Evolutionary conservation across 2,329 filamentous ascomycete genomes (phyloP).

Genomic region (Penicillium sp.): DNA sequence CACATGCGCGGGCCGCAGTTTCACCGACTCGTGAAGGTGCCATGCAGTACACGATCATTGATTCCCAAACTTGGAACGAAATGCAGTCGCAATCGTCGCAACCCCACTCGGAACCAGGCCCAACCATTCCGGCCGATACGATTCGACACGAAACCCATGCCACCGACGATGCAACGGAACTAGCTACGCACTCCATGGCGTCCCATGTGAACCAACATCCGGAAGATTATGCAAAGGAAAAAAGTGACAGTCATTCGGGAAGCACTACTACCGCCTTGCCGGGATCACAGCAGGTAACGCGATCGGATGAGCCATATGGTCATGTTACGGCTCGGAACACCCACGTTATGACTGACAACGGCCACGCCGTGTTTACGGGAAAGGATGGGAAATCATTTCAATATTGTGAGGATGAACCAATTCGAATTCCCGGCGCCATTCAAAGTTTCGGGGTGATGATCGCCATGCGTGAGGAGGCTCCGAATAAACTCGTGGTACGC

Average conservation of each 20-base stretch:
- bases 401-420: conserved; percentile 86
- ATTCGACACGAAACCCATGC: conserved; percentile 15
- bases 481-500: conserved; percentile 68
- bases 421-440: conserved; percentile 77
- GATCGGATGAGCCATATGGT: conserved; percentile 37
- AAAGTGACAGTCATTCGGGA: conserved; percentile 9
- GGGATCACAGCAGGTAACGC: background rate
- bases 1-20: conserved; percentile 8
- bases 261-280: conserved; percentile 1
- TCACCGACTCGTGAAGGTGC: conserved; percentile 26
- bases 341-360: conserved; percentile 72
- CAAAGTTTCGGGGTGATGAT: conserved; percentile 79
- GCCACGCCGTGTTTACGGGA: conserved; percentile 81
- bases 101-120: background rate
- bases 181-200: conserved; percentile 22
- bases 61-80: conserved; percentile 25
- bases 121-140: conserved; percentile 12
- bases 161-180: conserved; percentile 11
- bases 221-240: conserved; percentile 15
- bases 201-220: conserved; percentile 18
- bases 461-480: conserved; percentile 63
- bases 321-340: conserved; percentile 74
- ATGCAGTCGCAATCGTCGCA: conserved; percentile 15
- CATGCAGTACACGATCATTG: conserved; percentile 30
- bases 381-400: conserved; percentile 70